Conservation (phyloP, 257 asterid species). For the Nicotiana tomentosiformis region DNA sequence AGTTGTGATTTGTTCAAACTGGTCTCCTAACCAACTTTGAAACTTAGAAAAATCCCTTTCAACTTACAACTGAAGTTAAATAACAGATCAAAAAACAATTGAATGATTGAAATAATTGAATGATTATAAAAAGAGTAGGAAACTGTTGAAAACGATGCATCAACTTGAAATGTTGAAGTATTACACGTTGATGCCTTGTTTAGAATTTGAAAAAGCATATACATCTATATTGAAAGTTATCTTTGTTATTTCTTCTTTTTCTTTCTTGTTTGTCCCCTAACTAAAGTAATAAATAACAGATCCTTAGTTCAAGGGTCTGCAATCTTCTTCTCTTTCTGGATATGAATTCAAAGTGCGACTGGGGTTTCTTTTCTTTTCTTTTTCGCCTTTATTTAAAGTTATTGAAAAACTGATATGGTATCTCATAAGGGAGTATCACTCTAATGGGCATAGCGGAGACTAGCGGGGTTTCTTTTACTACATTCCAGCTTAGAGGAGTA, state of each 20-base stretch:
- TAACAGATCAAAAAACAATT: neutral
- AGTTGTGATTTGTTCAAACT: conserved; percentile 3
- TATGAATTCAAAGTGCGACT: neutral
- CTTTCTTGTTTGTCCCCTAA: neutral
- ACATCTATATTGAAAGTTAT: neutral
- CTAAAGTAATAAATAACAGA: neutral
- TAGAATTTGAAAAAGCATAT: neutral
- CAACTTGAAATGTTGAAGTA: conserved; percentile 9
- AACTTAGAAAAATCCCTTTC: neutral
- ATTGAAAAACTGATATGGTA: too few relatives aligned
- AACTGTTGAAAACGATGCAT: conserved; percentile 12
- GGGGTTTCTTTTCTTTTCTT: neutral
- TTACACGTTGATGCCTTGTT: neutral
- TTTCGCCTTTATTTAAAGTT: too few relatives aligned
- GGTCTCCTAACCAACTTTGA: conserved; percentile 7
- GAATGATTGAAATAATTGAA: neutral
- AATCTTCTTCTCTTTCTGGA: neutral
- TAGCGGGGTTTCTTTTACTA: too few relatives aligned
- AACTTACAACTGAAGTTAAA: neutral
- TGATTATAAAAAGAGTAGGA: neutral
- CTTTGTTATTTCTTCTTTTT: neutral
- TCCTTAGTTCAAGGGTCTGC: neutral
- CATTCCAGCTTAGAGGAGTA: too few relatives aligned
- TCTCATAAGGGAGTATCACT: too few relatives aligned
- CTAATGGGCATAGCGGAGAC: too few relatives aligned